Evolutionary conservation across 208 protist genomes (phyloP), one percentile per base, ranked within the genome.

Genomic region (Porcisia hertigi): DNA sequence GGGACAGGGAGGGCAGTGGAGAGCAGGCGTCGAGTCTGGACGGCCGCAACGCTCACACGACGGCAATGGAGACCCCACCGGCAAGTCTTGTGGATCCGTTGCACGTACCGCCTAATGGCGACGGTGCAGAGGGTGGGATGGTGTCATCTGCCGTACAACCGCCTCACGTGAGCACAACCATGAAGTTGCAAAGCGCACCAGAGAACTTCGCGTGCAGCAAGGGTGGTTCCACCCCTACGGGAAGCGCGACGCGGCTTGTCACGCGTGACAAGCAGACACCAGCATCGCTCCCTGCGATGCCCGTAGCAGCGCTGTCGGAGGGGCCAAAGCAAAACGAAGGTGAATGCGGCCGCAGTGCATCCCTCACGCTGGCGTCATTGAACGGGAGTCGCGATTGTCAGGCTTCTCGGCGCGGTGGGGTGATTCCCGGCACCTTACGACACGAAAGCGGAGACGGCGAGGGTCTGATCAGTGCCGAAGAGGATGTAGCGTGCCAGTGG

Each of bases 341-440:
- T 3, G 30, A 59, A 14, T 6, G 39, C 66, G 23, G 66, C 34
- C 71, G 49, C 45, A 58, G 62, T 57, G 76, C 77, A 0, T 64
- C 57, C 6, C 54, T 76, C 47, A 73, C 71, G 23, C 55, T 76
- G 71, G 62, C 58, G 54, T 70, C 77, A 18, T 77, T 66, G 20
- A 64, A 77, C 67, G 67, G 73, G 59, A 25, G 43, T 53, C n/a
- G 43, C 12, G 66, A 57, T 57, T 20, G 18, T n/a, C 25, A 45
- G 66, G 66, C 9, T 18, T 7, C 47, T 1, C 66, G 5, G 43
- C n/a, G 30, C 4, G 47, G 18, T 11, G 25, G 6, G 47, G 30
- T 12, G n/a, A 11, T 23, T 34, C 55, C 49, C 8, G 62, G 18
- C 39, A 5, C 6, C 16, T 8, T 2, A 14, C 20, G 14, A 12